phyloP scores from a whole-genome alignment of 2,329 filamentous ascomycete species.

The Fusarium guadeloupense region DNA sequence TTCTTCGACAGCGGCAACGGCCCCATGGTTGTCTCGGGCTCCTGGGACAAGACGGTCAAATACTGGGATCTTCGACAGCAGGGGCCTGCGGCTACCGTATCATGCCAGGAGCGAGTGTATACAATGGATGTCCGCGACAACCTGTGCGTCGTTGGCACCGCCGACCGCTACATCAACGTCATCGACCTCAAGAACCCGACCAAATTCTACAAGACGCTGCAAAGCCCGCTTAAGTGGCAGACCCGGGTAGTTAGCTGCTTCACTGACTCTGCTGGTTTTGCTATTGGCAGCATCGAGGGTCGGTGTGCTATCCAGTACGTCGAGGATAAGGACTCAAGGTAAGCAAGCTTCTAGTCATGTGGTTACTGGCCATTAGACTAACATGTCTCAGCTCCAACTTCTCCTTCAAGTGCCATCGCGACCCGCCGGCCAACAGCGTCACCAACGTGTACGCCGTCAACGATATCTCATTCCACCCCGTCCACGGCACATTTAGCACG shows the following conservation, averaged over 20 bases:
- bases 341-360: conserved; percentile 55
- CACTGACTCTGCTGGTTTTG: conserved; percentile 88
- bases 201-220: conserved; percentile 94
- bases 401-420: conserved; percentile 98
- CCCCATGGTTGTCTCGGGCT: conserved; percentile 90
- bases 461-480: conserved; percentile 95
- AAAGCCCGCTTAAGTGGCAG: conserved; percentile 98
- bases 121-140: conserved; percentile 91
- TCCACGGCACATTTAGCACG: conserved; percentile 97
- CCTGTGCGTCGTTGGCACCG: conserved; percentile 89
- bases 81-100: conserved; percentile 70
- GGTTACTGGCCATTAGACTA: background rate
- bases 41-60: conserved; percentile 90
- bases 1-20: conserved; percentile 78
- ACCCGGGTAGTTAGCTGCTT: conserved; percentile 96
- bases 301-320: conserved; percentile 98
- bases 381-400: conserved; percentile 78
- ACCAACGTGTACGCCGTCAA: conserved; percentile 96
- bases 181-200: conserved; percentile 88
- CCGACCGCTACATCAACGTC: conserved; percentile 95
- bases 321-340: conserved; percentile 89
- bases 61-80: conserved; percentile 83
- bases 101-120: conserved; percentile 83
- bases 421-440: conserved; percentile 76
- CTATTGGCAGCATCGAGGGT: conserved; percentile 95